Conservation (phyloP, 1,284 basidiomycete species). For the Quambalaria eucalypti region DNA sequence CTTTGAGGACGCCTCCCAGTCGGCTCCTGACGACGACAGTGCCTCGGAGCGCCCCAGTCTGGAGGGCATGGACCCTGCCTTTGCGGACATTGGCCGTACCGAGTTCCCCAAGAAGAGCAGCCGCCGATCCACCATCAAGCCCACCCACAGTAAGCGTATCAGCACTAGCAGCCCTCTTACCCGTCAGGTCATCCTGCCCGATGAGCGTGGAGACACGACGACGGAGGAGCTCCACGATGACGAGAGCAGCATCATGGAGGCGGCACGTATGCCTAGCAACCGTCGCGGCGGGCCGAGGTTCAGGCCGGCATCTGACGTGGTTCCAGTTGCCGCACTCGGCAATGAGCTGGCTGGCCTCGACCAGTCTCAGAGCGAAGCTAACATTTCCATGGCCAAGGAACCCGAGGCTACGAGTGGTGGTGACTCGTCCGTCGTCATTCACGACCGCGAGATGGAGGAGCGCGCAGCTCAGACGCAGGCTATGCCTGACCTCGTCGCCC, state of each 20-base stretch:
- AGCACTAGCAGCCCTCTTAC: conserved; percentile 29
- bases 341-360: conserved; percentile 16
- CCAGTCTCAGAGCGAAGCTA: background rate
- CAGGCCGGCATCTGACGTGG: conserved; percentile 17
- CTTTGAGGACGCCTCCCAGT: conserved; percentile 1
- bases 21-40: conserved; percentile 1
- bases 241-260: conserved; percentile 5
- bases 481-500: conserved; percentile 18
- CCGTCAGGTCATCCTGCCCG: conserved; percentile 11
- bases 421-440: background rate
- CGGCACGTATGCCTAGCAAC: conserved; percentile 1
- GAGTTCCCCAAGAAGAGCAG: conserved; percentile 12
- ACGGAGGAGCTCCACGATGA: conserved; percentile 9
- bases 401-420: background rate
- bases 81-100: conserved; percentile 17
- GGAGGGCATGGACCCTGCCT: conserved; percentile 31
- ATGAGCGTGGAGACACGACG: conserved; percentile 9
- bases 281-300: conserved; percentile 16
- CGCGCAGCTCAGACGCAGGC: conserved; percentile 16
- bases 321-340: conserved; percentile 24
- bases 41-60: conserved; percentile 22
- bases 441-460: background rate
- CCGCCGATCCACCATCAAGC: background rate
- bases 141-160: conserved; percentile 2
- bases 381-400: background rate